Base-by-base conservation (phyloP, 2,329 filamentous ascomycete genomes). In the Eurotiales sp. region DNA sequence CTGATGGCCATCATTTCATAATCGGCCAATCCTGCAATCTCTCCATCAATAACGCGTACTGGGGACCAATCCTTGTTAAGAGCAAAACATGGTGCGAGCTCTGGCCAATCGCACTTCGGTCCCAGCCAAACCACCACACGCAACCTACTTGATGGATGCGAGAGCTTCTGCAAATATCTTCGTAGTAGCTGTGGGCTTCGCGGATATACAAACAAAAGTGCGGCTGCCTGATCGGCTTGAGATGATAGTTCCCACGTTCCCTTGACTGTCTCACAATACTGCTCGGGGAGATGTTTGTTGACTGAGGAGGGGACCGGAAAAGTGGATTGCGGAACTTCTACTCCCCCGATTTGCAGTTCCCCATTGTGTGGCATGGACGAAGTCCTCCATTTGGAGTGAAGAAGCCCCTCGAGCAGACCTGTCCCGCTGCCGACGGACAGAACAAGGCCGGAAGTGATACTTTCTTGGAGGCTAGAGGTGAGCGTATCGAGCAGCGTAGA, bases 1-100 rank as follows among this genome's bases (percentile, higher is more conserved):
- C 39, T 14, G 12, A 47, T 15, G 3, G 36, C 45, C 45, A 47
- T 47, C 32, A 40, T n/a, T 37, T 47, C 45, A n/a, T 40, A 47
- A 12, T 47, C 45, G 19, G 21, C 11, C 14, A 47, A 32, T 11
- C 45, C 45, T 12, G 23, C 36, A 12, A 40, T 30, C 17, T 29
- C n/a, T 2, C 45, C 45, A 17, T 10, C 3, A 10, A 47, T n/a
- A 2, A 47, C 17, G 11, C 10, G 23, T 6, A 40, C 23, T 17
- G 34, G 30, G 0, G 54, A 11, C 22, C 59, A 53, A 1, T 52
- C 52, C 10, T 61, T 49, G 5, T 29, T 34, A 3, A 59, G 41
- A 3, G 58, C 54, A 19, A 61, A 46, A 22, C 59, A 58, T 21
- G 41, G 42, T n/a, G 58, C 51, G 1, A 59, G 46, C 43, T 60